Evolutionary conservation across 1,284 basidiomycete species (phyloP), one percentile per base, ranked within the genome.

Genomic region (Fomitiporia mediterranea): DNA sequence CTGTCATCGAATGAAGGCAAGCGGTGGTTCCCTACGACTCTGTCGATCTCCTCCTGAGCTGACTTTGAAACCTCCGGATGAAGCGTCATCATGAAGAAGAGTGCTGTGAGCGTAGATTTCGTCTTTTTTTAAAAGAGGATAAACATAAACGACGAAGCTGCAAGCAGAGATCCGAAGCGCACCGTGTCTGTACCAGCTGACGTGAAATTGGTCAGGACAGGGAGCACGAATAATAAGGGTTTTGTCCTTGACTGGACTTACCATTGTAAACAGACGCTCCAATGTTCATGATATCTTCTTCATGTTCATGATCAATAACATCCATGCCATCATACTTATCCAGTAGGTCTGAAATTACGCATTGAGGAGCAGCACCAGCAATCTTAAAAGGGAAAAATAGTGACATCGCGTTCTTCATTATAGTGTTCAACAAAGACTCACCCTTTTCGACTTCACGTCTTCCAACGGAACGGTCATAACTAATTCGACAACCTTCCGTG

Each of bases 1-100:
- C 59, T 23, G 43, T 71, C 69, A 8, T 57, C 60, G 15, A 69
- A 62, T 1, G 52, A 57, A 3, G 70, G 69, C 8, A 69, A 50
- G 13, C 65, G 61, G 8, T 62, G 53, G 5, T 28, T 23, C 15
- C 46, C 54, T 35, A 52, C 21, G 25, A 56, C 38, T 6, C 5
- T n/a, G 32, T 58, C 57, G 15, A 58, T 44, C 37, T 58, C 52
- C 2, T 50, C 44, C 40, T 55, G 57, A 2, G 57, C 57, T 2
- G 28, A 37, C 35, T 44, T 51, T 34, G 46, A 44, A 21, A 58
- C 44, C n/a, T 55, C 44, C n/a, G 37, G 52, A 23, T 42, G 28
- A 15, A 38, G 47, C 1, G 28, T 30, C 52, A 58, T 58, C 46
- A 54, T 35, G 8, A 58, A 19, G 44, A 58, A 48, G 17, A 55